Conservation (phyloP, 2,329 filamentous ascomycete species). For the Ophiostoma sp. region DNA sequence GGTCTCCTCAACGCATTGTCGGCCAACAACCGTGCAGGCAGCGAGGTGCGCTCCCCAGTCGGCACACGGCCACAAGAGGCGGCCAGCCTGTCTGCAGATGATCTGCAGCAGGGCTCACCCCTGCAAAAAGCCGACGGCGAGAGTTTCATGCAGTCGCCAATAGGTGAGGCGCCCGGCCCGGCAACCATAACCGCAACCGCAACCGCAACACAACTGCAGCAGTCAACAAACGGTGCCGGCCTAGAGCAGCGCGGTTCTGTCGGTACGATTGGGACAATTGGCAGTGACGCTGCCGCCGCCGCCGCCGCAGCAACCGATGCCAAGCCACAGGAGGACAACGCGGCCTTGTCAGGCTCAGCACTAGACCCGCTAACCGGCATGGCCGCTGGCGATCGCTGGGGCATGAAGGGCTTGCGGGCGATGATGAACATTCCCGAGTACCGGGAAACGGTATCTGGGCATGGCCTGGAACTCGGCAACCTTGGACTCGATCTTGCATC, state of each 20-base stretch:
- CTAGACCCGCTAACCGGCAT: slow-evolving; percentile 53
- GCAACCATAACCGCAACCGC: not conserved
- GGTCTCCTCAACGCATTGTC: slow-evolving; percentile 61
- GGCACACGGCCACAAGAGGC: slow-evolving; percentile 44
- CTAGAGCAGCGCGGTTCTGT: slow-evolving; percentile 39
- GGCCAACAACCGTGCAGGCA: slow-evolving; percentile 48
- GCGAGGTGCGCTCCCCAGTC: slow-evolving; percentile 47
- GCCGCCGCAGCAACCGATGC: slow-evolving; percentile 25
- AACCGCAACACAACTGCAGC: slow-evolving; percentile 3
- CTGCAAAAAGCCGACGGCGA: slow-evolving; percentile 46
- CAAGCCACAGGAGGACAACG: not conserved
- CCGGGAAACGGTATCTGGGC: slow-evolving; percentile 54
- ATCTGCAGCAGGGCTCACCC: slow-evolving; percentile 44
- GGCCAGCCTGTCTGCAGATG: slow-evolving; percentile 38
- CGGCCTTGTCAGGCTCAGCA: not conserved
- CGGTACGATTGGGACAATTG: slow-evolving; percentile 40
- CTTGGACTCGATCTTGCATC: slow-evolving; percentile 55
- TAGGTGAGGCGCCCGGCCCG: slow-evolving; percentile 19
- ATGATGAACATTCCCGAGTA: slow-evolving; percentile 62
- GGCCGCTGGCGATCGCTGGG: slow-evolving; percentile 59
- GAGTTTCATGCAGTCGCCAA: slow-evolving; percentile 35
- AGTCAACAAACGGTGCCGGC: not conserved
- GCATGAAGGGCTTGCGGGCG: slow-evolving; percentile 57
- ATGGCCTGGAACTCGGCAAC: slow-evolving; percentile 53
- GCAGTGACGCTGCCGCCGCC: not conserved